Conservation (phyloP, 768 basidiomycete species). For the Lactifluus volemus region DNA sequence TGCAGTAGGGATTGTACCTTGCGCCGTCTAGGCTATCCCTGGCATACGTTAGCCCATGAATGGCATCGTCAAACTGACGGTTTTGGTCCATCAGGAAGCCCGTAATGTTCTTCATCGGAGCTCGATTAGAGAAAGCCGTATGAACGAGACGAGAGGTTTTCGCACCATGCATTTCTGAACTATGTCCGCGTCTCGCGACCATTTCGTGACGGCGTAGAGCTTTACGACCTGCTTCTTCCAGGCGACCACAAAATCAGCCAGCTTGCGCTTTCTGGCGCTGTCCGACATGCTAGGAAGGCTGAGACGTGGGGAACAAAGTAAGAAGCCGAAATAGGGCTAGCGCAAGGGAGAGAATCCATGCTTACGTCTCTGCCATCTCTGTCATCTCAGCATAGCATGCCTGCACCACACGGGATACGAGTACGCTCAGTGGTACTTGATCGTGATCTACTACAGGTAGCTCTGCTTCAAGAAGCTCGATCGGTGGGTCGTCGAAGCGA, state of each 20-base stretch:
- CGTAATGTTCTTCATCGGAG: conserved; percentile 59
- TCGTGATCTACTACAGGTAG: conserved; percentile 67
- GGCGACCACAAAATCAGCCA: conserved; percentile 88
- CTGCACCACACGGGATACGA: conserved; percentile 70
- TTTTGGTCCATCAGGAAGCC: conserved; percentile 83
- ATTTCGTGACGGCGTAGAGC: conserved; percentile 77
- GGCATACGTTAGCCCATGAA: conserved; percentile 52
- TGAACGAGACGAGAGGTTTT: background rate
- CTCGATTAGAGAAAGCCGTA: background rate
- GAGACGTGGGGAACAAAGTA: conserved; percentile 25
- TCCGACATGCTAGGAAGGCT: conserved; percentile 58
- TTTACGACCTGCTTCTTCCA: conserved; percentile 87
- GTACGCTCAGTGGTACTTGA: conserved; percentile 62
- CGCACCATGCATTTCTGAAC: conserved; percentile 82
- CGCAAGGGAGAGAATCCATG: background rate
- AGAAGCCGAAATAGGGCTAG: background rate
- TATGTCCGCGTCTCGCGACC: conserved; percentile 76
- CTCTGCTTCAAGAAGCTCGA: conserved; percentile 62
- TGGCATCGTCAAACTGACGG: conserved; percentile 67
- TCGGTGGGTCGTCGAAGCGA: conserved; percentile 30
- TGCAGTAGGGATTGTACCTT: conserved; percentile 39
- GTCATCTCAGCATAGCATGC: conserved; percentile 76
- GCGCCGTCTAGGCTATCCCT: conserved; percentile 68
- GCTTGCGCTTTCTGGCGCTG: conserved; percentile 62
- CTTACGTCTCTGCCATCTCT: conserved; percentile 82